Evolutionary conservation across 148 eudicot species (phyloP), one percentile per base, ranked within the genome.

Genomic region (Chenopodium berlandieri): DNA sequence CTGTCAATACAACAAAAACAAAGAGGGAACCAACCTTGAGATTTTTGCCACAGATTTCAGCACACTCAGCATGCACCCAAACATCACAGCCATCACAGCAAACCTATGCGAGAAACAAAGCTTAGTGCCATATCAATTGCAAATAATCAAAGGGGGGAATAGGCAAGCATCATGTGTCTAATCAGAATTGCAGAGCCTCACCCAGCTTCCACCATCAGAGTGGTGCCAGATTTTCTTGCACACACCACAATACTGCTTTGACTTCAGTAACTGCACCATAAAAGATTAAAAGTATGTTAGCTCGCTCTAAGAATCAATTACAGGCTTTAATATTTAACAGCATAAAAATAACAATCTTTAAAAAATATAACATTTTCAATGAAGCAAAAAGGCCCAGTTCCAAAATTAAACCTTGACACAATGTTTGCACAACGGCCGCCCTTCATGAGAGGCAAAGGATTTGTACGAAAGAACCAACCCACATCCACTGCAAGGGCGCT

Each of bases 11-110:
- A 83, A 48, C 56, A 66, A 19, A 58, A 7, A 34, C 70, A 66
- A 11, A 66, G 47, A 79, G 69, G 69, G 75, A 27, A 58, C 86
- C 71, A 73, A 96, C 99, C 99, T 96, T 92, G 68, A 91, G 86
- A 86, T 83, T 88, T 77, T 89, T 83, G 81, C 87, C 81, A 71
- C 91, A 88, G 71, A 92, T 79, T 83, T 90, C 85, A 78, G 97
- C 90, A 81, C 99, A 94, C 63, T 97, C 95, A 77, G 93, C 93
- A 86, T 97, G 99, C 82, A 92, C 94, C 98, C 98, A 97, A 76
- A 92, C 92, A 84, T 97, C 88, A 86, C 99, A 97, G 84, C 96
- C 94, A 90, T 97, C 97, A 82, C 99, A 97, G n/a, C 91, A 89
- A 46, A 92, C 97, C 99, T 97, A 80, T 74, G 80, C 75, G 79